A percentile compares a stretch with the other conserved stretches of the same genome.
These are phyloP conservation scores for Tephrocybe sp. DNA, from an alignment of 768 basidiomycete genomes.

Conservation along the genomic window DNA sequence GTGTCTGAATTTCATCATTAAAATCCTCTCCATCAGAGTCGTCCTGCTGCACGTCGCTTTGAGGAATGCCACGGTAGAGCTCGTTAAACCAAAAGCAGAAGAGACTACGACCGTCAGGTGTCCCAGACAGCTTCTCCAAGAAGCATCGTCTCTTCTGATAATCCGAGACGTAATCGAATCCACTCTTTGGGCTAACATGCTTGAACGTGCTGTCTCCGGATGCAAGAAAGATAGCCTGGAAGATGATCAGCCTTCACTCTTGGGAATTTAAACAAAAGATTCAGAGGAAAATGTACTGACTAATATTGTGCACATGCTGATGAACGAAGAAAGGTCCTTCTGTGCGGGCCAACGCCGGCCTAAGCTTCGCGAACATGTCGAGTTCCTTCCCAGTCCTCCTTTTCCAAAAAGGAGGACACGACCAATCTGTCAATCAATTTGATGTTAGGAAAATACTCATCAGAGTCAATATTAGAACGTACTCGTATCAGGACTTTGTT, in stretches of 20 bases:
- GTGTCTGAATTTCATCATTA: too few species aligned
- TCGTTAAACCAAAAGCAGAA: constrained; percentile 1
- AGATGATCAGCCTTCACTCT: background rate
- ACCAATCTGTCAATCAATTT: too few species aligned
- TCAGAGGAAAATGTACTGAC: background rate
- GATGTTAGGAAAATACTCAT: too few species aligned
- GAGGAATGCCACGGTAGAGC: background rate
- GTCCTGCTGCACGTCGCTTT: too few species aligned
- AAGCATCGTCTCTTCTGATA: background rate
- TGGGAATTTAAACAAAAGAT: background rate
- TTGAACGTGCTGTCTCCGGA: background rate
- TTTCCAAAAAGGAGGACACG: too few species aligned
- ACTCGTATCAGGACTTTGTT: too few species aligned
- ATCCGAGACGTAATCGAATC: background rate
- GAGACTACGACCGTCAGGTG: background rate
- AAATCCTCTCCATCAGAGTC: too few species aligned
- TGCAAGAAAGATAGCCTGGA: background rate
- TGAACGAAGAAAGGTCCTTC: too few species aligned
- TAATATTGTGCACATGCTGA: background rate
- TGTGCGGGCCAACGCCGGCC: too few species aligned
- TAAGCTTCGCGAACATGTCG: too few species aligned
- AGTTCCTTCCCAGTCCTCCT: too few species aligned
- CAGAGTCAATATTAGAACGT: too few species aligned
- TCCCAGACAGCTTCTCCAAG: background rate
- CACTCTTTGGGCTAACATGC: background rate